Evolutionary conservation across 2,329 filamentous ascomycete species (phyloP).

Genomic region (Pseudopyricularia cyperi): DNA sequence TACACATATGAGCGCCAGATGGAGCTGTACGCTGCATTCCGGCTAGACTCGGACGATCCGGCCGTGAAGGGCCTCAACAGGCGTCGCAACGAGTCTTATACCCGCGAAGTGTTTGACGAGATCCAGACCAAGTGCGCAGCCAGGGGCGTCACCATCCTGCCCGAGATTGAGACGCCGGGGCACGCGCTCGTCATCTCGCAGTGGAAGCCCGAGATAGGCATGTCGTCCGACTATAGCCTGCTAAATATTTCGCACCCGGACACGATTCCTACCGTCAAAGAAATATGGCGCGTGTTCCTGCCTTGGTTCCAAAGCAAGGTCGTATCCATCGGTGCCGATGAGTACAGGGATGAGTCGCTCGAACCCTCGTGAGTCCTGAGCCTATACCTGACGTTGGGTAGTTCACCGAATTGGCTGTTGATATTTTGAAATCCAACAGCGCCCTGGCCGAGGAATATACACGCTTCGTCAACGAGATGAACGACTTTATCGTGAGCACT

Average conservation of each 20-base stretch:
- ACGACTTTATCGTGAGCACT: conserved; percentile 24
- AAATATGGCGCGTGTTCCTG: conserved; percentile 38
- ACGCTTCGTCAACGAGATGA: conserved; percentile 37
- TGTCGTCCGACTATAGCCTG: conserved; percentile 31
- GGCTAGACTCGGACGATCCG: conserved; percentile 34
- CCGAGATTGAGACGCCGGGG: conserved; percentile 46
- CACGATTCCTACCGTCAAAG: conserved; percentile 36
- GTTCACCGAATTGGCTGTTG: not conserved
- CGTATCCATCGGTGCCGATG: conserved; percentile 43
- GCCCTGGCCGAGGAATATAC: conserved; percentile 34
- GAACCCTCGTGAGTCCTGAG: not conserved
- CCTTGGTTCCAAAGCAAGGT: conserved; percentile 43
- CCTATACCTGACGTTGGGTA: not conserved
- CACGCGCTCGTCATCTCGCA: conserved; percentile 43
- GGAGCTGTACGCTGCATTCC: conserved; percentile 40
- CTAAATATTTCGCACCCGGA: conserved; percentile 42
- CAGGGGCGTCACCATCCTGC: conserved; percentile 43
- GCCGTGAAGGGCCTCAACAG: conserved; percentile 35
- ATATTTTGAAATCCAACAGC: conserved; percentile 3
- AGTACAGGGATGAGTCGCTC: conserved; percentile 23
- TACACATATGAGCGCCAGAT: conserved; percentile 33
- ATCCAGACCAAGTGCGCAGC: conserved; percentile 38
- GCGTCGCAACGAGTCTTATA: conserved; percentile 40
- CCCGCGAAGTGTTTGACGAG: conserved; percentile 32
- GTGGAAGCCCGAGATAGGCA: conserved; percentile 43